Base-by-base conservation (phyloP, 306 rosid genomes). In the Cicer pinnatifidum region DNA sequence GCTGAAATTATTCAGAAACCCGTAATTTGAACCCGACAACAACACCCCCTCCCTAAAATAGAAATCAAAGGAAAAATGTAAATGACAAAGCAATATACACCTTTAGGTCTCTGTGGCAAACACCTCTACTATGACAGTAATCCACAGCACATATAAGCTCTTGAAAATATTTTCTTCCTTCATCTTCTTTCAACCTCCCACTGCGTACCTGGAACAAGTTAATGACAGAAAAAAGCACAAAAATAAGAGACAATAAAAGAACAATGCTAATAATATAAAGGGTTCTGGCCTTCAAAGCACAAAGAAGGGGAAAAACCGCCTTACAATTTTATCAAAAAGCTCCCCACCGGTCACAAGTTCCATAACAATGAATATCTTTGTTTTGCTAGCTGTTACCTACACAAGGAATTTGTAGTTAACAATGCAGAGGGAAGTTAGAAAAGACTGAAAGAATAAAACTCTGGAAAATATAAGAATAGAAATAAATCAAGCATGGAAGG, bases 301-400 rank as follows among this genome's bases (percentile, higher is more conserved):
- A 62, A 6, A 11, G n/a, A 59, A 67, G 76, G 48, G 47, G 28
- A 72, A 16, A 59, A 73, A 70, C 20, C 7, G 64, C 60, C 98
- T 87, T 86, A 94, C 98, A 85, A 94, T 94, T 89, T 87, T 88
- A 85, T 88, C 90, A 62, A 94, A 94, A 19, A 94, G 83, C 79
- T 94, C 98, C 62, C 98, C 98, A 46, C 98, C 98, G 2, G 96
- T 94, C 67, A 94, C 96, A 68, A 88, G 83, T 81, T 94, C 97
- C 90, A 91, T 66, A 37, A 94, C 98, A 50, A 91, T 94, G 83
- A 91, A 94, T 80, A 94, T 94, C 84, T 91, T 94, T 38, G 92
- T 86, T 86, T 74, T 94, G 95, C 96, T 94, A 67, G 97, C 98
- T 94, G 91, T 94, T 71, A 91, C 97, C 98, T 94, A 73, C 84